These are phyloP conservation scores for Marvania coccoides DNA, from an alignment of 139 green algal species.

Conservation along the genomic window DNA sequence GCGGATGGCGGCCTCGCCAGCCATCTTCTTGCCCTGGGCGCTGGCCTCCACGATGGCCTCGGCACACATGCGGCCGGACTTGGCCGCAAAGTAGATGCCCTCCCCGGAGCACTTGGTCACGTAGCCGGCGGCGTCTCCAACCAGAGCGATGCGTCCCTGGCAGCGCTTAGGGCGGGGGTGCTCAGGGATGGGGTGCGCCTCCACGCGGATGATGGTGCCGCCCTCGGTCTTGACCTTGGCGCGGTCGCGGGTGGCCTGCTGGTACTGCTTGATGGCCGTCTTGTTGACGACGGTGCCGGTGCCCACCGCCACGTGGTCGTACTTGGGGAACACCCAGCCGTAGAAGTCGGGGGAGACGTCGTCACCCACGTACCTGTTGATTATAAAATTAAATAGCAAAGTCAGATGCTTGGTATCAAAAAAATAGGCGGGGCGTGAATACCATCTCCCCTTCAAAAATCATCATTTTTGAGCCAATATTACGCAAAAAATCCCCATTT, in stretches of 20 bases:
- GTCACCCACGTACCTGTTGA: constrained; percentile 94
- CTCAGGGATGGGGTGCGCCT: constrained; percentile 98
- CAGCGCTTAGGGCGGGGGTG: constrained; percentile 82
- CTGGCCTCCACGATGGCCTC: constrained; percentile 89
- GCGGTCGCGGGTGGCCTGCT: constrained; percentile 80
- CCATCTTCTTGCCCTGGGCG: constrained; percentile 76
- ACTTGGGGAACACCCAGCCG: constrained; percentile 99
- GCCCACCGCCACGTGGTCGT: constrained; percentile 98
- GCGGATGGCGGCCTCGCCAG: constrained; percentile 75
- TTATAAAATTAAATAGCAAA: not conserved
- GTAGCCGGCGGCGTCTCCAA: constrained; percentile 95
- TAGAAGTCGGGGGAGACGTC: constrained; percentile 99
- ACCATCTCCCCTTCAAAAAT: no score
- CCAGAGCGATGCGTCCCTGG: constrained; percentile 78
- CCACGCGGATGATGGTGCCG: constrained; percentile 97
- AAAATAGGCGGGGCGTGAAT: no score
- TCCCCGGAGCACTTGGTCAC: constrained; percentile 95
- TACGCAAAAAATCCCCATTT: no score
- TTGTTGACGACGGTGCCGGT: constrained; percentile 99
- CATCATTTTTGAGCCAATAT: no score
- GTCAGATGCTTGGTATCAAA: not conserved
- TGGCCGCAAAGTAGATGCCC: constrained; percentile 99
- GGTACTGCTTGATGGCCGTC: constrained; percentile 99
- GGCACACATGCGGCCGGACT: constrained; percentile 92
- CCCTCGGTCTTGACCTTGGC: constrained; percentile 85